Evolutionary conservation across 1,284 basidiomycete genomes (phyloP).

Genomic region (Austroboletus novae-zelandiae): DNA sequence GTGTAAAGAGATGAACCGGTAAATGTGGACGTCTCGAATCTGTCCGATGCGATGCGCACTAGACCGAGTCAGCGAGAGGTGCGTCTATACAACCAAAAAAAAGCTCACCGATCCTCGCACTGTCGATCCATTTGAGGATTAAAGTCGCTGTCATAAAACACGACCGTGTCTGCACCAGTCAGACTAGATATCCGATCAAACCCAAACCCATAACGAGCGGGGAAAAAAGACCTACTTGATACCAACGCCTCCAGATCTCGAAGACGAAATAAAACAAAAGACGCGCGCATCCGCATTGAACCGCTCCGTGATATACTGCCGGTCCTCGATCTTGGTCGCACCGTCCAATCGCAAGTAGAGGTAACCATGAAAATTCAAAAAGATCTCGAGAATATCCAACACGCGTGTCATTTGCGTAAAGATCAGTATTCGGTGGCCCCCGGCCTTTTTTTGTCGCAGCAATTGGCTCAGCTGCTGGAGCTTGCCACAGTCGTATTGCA

Average conservation of each 20-base stretch:
- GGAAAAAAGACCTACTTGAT: slow-evolving; percentile 71
- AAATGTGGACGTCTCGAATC: slow-evolving; percentile 96
- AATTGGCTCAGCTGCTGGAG: slow-evolving; percentile 81
- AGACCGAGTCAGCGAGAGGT: slow-evolving; percentile 3
- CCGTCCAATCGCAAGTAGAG: slow-evolving; percentile 93
- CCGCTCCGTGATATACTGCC: slow-evolving; percentile 94
- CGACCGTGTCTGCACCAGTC: slow-evolving; percentile 95
- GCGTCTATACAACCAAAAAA: background rate
- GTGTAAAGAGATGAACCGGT: slow-evolving; percentile 89
- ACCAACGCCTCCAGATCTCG: slow-evolving; percentile 91
- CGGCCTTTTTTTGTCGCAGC: slow-evolving; percentile 81
- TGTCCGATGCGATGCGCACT: slow-evolving; percentile 95
- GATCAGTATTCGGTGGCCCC: slow-evolving; percentile 88
- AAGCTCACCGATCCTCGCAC: slow-evolving; percentile 84
- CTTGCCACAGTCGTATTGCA: slow-evolving; percentile 98
- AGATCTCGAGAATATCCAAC: slow-evolving; percentile 92
- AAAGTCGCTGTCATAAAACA: slow-evolving; percentile 98
- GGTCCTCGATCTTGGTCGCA: slow-evolving; percentile 92
- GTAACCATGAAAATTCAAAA: slow-evolving; percentile 92
- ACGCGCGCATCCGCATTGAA: slow-evolving; percentile 92
- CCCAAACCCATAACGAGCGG: background rate
- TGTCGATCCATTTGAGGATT: slow-evolving; percentile 98
- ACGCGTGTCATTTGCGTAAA: slow-evolving; percentile 98
- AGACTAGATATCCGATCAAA: slow-evolving; percentile 46
- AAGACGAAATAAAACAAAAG: slow-evolving; percentile 93